Percentiles rank a stretch among this genome's conserved stretches.
Evolutionary conservation across 805 yeast species (phyloP).

Genomic region (Candida pseudoglaebosa): DNA sequence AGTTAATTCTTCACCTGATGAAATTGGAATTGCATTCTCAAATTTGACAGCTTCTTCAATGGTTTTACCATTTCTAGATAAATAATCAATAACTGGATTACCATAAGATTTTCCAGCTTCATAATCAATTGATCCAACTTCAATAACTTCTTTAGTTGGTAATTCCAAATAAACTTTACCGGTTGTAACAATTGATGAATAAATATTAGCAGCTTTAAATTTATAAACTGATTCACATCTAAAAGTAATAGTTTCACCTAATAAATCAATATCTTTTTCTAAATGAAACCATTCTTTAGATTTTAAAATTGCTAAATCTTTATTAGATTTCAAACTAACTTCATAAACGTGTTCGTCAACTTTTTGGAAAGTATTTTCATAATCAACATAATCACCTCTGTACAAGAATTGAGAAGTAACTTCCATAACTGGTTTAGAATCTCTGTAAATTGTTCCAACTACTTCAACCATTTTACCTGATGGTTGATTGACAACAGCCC

Average conservation of each 20-base stretch:
- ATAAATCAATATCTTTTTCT: constrained; percentile 63
- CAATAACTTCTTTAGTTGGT: constrained; percentile 84
- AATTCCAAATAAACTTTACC: constrained; percentile 87
- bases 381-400: constrained; percentile 88
- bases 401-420: constrained; percentile 93
- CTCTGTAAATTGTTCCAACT: constrained; percentile 80
- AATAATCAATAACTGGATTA: constrained; percentile 94
- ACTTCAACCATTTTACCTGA: constrained; percentile 96
- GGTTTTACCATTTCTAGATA: constrained; percentile 85
- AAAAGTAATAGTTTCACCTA: constrained; percentile 79
- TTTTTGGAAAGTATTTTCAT: constrained; percentile 87
- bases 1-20: constrained; percentile 56
- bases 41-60: constrained; percentile 91
- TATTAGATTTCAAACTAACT: constrained; percentile 64
- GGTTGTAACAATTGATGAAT: constrained; percentile 71
- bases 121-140: constrained; percentile 80
- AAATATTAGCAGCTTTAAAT: constrained; percentile 72
- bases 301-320: constrained; percentile 88
- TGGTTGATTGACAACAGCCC: constrained; percentile 84
- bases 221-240: constrained; percentile 82
- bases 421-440: constrained; percentile 79
- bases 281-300: constrained; percentile 98
- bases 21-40: constrained; percentile 86
- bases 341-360: constrained; percentile 83
- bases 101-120: constrained; percentile 92